Conservation (phyloP, 1,284 basidiomycete species). For the Gymnopus androsaceus region DNA sequence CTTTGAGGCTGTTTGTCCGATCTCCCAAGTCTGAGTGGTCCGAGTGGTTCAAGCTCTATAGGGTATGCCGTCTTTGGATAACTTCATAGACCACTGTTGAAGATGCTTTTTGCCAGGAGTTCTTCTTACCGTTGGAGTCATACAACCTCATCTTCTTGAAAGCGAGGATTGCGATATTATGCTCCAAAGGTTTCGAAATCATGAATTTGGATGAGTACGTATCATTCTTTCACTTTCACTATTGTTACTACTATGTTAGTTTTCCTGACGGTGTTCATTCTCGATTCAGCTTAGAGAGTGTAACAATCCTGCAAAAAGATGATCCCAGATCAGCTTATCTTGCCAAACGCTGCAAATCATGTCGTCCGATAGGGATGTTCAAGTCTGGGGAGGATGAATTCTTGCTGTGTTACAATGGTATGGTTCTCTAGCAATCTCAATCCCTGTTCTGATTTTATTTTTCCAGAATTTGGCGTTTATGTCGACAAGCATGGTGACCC, state of each 20-base stretch:
- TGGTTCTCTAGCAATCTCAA: constrained; percentile 13
- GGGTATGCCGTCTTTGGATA: constrained; percentile 18
- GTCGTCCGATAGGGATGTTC: constrained; percentile 91
- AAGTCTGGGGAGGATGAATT: constrained; percentile 87
- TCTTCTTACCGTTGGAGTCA: constrained; percentile 89
- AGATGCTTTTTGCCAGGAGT: too few species aligned
- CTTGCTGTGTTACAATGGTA: constrained; percentile 90
- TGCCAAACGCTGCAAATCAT: constrained; percentile 79
- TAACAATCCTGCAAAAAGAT: constrained; percentile 80
- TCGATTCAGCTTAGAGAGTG: constrained; percentile 73
- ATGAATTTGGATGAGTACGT: constrained; percentile 90
- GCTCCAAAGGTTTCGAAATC: constrained; percentile 94
- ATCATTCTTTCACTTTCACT: constrained; percentile 4
- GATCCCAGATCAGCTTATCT: constrained; percentile 74
- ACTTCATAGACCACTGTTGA: too few species aligned
- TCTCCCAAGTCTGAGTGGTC: constrained; percentile 74
- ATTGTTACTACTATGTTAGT: too few species aligned
- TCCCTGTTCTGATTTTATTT: constrained; percentile 13
- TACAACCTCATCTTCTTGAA: constrained; percentile 90
- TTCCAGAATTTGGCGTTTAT: constrained; percentile 86
- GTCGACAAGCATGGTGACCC: constrained; percentile 85
- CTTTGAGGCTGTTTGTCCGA: constrained; percentile 67
- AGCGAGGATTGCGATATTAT: constrained; percentile 88
- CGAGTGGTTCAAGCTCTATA: constrained; percentile 91
- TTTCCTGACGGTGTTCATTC: neutral